These are phyloP conservation scores for Scopulariopsis brevicaulis DNA, from an alignment of 2,329 filamentous ascomycete genomes.

Conservation along the genomic window DNA sequence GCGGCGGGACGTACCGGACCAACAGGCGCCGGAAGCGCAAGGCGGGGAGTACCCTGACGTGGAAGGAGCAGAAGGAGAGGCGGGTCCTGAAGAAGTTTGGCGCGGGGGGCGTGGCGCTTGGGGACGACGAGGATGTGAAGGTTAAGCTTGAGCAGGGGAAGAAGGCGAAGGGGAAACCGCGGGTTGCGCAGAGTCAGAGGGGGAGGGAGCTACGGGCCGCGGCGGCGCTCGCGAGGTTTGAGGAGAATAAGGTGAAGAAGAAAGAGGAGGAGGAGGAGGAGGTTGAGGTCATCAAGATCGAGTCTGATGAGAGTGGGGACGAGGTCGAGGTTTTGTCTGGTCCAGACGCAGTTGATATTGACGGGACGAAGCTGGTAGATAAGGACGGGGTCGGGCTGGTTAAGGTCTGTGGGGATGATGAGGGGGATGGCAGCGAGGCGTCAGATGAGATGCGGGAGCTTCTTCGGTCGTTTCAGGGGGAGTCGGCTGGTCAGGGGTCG, in stretches of 20 bases:
- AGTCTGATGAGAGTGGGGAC: conserved; percentile 27
- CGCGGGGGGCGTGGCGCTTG: conserved; percentile 53
- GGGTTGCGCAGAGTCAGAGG: conserved; percentile 62
- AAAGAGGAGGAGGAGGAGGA: conserved; percentile 14
- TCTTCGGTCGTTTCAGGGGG: conserved; percentile 2
- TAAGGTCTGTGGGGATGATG: conserved; percentile 58
- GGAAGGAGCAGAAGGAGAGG: conserved; percentile 62
- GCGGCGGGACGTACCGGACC: conserved; percentile 67
- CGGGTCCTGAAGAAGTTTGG: conserved; percentile 70
- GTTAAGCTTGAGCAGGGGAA: conserved; percentile 57
- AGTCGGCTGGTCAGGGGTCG: not conserved
- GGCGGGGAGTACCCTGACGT: conserved; percentile 38
- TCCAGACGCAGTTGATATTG: conserved; percentile 47
- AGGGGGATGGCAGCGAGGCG: conserved; percentile 37
- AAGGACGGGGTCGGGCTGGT: conserved; percentile 56
- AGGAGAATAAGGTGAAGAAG: conserved; percentile 18
- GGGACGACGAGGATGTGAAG: conserved; percentile 58
- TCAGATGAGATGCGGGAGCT: conserved; percentile 56
- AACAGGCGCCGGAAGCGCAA: conserved; percentile 42
- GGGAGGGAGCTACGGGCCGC: conserved; percentile 67
- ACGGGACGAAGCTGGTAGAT: conserved; percentile 55
- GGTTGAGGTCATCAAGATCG: conserved; percentile 29
- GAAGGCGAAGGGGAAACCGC: conserved; percentile 51
- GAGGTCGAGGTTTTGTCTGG: conserved; percentile 28
- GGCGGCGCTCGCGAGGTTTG: conserved; percentile 65